Evolutionary conservation across 768 basidiomycete species (phyloP), one percentile per base, ranked within the genome.

Genomic region (Calocera viscosa): DNA sequence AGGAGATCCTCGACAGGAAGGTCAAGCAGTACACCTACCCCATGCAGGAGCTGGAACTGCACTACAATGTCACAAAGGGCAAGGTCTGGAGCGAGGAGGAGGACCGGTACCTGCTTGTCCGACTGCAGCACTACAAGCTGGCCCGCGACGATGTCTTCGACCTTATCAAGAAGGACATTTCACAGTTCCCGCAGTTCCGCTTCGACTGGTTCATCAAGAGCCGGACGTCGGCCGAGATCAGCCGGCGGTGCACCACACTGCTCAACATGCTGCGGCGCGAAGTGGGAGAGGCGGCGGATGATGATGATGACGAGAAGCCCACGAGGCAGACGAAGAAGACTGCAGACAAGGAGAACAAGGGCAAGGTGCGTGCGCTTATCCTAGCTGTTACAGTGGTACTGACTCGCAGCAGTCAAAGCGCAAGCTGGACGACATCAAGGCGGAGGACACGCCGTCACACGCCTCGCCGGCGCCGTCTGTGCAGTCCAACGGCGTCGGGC

Each of bases 171-270:
- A 86, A 88, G 76, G 95, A 98, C 76, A 93, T 98, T 70, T 88
- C 86, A 17, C 94, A 98, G 77, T 97, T 94, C 77, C 94, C 95
- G 1, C 89, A 94, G 16, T 99, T 97, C 79, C 82, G 94, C 24
- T 98, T 98, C 72, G 94, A 97, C 73, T 97, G 94, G 95, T 97
- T 96, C 80, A 89, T 94, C 82, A 94, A 95, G 80, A 92, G 91
- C 70, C 80, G 95, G 66, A 91, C 89, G 12, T 86, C 91, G 1
- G 87, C 91, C 72, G 95, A 98, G 77, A 77, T 98, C 67, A 86
- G 88, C 72, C 80, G 95, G 70, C 79, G 95, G 65, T 96, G 93
- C 72, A 88, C 88, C 71, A 96, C 95, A 1, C 74, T 97, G 39
- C 72, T 96, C 30, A 81, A 86, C 11, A 91, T 96, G 85, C 90